A percentile compares a stretch with the other conserved stretches of the same genome.
phyloP scores from a whole-genome alignment of 345 rosid genomes.

The Streptanthus diversifolius region DNA sequence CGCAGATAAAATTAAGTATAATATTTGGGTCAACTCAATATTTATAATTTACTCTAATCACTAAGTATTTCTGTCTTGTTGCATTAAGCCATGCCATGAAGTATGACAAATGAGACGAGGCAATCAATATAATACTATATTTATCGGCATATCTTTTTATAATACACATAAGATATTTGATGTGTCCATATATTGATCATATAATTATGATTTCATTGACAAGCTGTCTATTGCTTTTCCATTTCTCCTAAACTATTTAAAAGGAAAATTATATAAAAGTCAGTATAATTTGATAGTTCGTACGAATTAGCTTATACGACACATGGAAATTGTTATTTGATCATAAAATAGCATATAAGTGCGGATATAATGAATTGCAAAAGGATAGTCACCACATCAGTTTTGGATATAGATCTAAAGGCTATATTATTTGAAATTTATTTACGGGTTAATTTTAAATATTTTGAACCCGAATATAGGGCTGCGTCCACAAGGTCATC shows the following conservation, averaged over 20 bases:
- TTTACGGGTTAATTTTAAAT: neutral
- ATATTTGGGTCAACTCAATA: conserved; percentile 18
- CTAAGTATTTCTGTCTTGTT: conserved; percentile 10
- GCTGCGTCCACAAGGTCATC: conserved; percentile 17
- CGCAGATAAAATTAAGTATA: conserved; percentile 7
- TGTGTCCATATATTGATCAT: conserved; percentile 4
- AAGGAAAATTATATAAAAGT: neutral
- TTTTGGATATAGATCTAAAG: neutral
- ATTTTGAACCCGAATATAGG: neutral
- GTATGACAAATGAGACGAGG: conserved; percentile 16
- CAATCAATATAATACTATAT: neutral
- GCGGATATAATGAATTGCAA: neutral
- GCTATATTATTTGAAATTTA: neutral
- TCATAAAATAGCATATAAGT: neutral
- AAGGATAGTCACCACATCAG: neutral
- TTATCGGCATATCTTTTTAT: conserved; percentile 1
- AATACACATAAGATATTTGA: neutral
- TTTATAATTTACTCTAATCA: conserved; percentile 6
- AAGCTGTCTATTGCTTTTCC: neutral
- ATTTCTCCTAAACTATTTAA: neutral
- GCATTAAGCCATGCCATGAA: conserved; percentile 30
- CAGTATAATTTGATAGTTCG: neutral
- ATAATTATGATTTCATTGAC: conserved; percentile 9
- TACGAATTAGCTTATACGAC: neutral
- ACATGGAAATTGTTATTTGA: neutral